Base-by-base conservation (phyloP, 1,284 basidiomycete genomes). In the Ceratobasidium sp. region DNA sequence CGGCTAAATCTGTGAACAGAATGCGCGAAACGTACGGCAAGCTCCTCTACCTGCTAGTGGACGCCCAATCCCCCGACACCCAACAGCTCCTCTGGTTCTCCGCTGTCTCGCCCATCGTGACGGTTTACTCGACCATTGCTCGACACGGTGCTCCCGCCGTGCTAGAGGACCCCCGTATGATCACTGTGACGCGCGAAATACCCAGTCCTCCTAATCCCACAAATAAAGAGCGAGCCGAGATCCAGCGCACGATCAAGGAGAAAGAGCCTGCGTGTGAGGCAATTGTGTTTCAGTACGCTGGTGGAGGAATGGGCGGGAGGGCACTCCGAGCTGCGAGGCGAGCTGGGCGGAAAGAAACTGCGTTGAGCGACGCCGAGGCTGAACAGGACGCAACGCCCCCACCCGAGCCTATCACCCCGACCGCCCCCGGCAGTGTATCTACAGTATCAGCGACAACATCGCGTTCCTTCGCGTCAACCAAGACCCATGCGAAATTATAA, bases 1-100 rank as follows among this genome's bases (percentile, higher is more conserved):
- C 27, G 46, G 24, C 24, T 51, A 24, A 53, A 46, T 90, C 93
- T 79, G 91, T 92, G 0, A 92, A 93, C 79, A 93, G 85, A 79
- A 93, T 94, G 92, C 86, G 92, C n/a, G 89, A 90, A 22, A 93
- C 91, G 2, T 94, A 94, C 77, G 92, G 92, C 22, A 94, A 94
- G 79, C 83, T 94, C 68, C 90, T 94, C 46, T 94, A 94, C 81
- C 82, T 93, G 13, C 37, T 79, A 9, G 76, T 92, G 92, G 92
- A 94, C 80, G 92, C 92, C 76, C 92, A 93, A 84, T 86, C 86
- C 19, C 84, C 87, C 0, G 91, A 93, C 78, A 90, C 93, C 58
- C 88, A 88, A 79, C 90, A 93, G 53, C 85, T 93, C 74, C 84
- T 94, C 51, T 87, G 84, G 77, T 94, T 94, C 81, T 88, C 88